These are phyloP conservation scores for Colletotrichum godetiae DNA, from an alignment of 2,329 filamentous ascomycete genomes.

Conservation along the genomic window DNA sequence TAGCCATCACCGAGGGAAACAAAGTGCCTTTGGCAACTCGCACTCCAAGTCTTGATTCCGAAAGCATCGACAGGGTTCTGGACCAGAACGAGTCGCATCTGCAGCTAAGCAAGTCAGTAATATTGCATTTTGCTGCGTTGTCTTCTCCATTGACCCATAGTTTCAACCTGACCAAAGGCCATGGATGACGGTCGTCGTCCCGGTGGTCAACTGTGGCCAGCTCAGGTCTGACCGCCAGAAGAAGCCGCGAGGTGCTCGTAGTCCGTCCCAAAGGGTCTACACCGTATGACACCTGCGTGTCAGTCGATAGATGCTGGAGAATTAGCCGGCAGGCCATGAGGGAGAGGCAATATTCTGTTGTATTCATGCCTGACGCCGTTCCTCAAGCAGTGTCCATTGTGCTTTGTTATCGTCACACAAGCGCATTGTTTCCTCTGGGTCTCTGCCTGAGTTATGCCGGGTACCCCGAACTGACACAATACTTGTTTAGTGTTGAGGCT, in stretches of 20 bases:
- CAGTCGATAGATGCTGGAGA: not conserved
- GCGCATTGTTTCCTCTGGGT: not conserved
- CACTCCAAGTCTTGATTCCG: not conserved
- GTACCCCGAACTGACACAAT: not conserved
- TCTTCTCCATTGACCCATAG: slow-evolving; percentile 27
- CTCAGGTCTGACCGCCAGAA: slow-evolving; percentile 35
- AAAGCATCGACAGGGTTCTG: slow-evolving; percentile 9
- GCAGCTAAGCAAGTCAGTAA: slow-evolving; percentile 4
- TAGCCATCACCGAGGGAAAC: slow-evolving; percentile 1
- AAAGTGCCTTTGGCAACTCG: not conserved
- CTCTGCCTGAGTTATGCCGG: slow-evolving; percentile 4
- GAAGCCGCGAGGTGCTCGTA: not conserved
- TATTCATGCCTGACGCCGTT: not conserved
- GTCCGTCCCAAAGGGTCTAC: not conserved
- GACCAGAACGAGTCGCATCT: not conserved
- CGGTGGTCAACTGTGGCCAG: not conserved
- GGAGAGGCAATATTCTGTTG: not conserved
- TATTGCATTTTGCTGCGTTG: slow-evolving; percentile 18
- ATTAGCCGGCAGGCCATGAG: not conserved
- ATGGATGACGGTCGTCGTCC: not conserved
- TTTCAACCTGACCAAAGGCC: slow-evolving; percentile 24
- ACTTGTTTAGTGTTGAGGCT: not conserved
- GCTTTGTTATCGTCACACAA: not conserved
- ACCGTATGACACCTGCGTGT: not conserved
- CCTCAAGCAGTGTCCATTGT: not conserved